Base-by-base conservation (phyloP, 2,329 filamentous ascomycete genomes). In the Sarocladium oryzae region DNA sequence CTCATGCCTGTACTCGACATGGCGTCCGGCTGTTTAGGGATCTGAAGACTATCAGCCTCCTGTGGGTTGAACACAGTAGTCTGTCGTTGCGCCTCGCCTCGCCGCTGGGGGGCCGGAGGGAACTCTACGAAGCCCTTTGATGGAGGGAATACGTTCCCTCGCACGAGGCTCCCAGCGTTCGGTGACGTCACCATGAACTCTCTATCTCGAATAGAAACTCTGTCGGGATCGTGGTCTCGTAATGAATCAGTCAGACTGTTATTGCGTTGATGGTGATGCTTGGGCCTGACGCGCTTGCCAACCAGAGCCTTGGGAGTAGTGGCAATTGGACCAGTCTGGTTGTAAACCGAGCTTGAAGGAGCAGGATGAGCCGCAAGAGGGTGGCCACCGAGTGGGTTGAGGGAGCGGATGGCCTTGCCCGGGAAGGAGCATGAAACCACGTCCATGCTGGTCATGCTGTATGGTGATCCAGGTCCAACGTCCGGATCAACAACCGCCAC, bases 201-300 rank as follows among this genome's bases (percentile, higher is more conserved):
- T 3, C 75, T 70, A 20, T 78, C 78, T 55, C 77, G 79, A 55
- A 74, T 73, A 2, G 75, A 63, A 3, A 74, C 62, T 53, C 73
- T 77, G 41, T 80, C 77, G 5, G 67, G 66, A 20, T 66, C 80
- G 68, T 71, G 84, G 67, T 93, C 88, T 58, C 89, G 76, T 49
- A 92, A 67, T 1, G 91, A 92, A 68, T 96, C 89, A 0, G 87
- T 88, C 59, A 93, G 85, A 64, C 91, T 96, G 48, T 85, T 89
- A 62, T 88, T 95, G 20, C 90, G 84, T 66, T 89, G 91, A 67
- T 96, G 90, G 2, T 72, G 66, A 55, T 79, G 76, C 9, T 69
- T 67, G 18, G 81, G 76, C 15, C 81, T 77, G 7, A 79, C 73
- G 15, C 79, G 75, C 61, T 84, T 85, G 51, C 79, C 79, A 10